phyloP scores from a whole-genome alignment of 306 rosid species.

The Castanea crenata region DNA sequence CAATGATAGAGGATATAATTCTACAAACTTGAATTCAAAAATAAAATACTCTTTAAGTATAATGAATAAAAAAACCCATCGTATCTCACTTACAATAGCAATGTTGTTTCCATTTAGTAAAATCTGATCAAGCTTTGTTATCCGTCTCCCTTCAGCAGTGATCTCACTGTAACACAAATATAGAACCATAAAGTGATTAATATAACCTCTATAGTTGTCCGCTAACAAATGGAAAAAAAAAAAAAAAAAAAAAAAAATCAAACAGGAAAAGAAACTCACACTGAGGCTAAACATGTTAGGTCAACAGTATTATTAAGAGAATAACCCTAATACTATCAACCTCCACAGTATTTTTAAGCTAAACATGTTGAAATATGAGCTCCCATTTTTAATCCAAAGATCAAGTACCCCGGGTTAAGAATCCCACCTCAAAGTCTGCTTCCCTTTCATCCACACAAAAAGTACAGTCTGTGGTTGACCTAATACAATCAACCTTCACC shows the following conservation, averaged over 20 bases:
- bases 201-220: neutral
- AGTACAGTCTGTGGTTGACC: no score
- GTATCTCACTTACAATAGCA: slow-evolving; percentile 81
- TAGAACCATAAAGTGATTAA: neutral
- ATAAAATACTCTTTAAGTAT: neutral
- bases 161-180: slow-evolving; percentile 61
- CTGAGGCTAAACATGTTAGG: no score
- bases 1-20: neutral
- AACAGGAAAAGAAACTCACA: neutral
- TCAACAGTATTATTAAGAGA: no score
- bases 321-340: no score
- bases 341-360: no score
- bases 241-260: no score
- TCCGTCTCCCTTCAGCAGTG: slow-evolving; percentile 94
- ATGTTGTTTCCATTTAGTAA: slow-evolving; percentile 95
- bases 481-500: no score
- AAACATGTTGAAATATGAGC: no score
- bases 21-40: neutral
- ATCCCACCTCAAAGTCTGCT: no score
- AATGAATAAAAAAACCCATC: slow-evolving; percentile 3
- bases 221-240: neutral
- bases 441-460: no score
- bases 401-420: neutral
- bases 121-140: slow-evolving; percentile 97
- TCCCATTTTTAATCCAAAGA: neutral